These are phyloP conservation scores for Aeschynomene evenia DNA, from an alignment of 306 rosid species.

Conservation along the genomic window DNA sequence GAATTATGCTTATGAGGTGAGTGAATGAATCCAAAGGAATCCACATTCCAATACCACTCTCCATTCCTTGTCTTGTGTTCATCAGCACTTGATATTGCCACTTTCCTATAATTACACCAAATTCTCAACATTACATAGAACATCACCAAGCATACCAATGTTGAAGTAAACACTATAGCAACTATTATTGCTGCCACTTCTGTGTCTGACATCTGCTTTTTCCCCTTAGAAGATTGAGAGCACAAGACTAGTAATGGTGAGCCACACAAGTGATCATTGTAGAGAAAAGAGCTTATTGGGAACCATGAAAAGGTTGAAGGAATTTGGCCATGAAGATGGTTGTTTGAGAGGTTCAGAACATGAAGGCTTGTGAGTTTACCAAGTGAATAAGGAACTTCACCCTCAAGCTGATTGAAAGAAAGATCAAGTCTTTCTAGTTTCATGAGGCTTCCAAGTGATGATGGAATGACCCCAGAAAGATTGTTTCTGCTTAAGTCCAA, in stretches of 20 bases:
- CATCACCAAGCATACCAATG: slow-evolving; percentile 57
- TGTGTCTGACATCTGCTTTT: slow-evolving; percentile 45
- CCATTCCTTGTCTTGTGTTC: slow-evolving; percentile 46
- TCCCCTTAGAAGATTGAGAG: slow-evolving; percentile 36
- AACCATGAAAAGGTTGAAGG: slow-evolving; percentile 60
- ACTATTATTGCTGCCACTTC: slow-evolving; percentile 58
- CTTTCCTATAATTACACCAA: slow-evolving; percentile 75
- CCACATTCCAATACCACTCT: slow-evolving; percentile 68
- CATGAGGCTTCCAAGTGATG: slow-evolving; percentile 61
- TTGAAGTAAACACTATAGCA: slow-evolving; percentile 63
- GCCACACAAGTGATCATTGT: slow-evolving; percentile 60
- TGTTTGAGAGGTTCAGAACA: slow-evolving; percentile 65
- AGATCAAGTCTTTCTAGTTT: slow-evolving; percentile 73
- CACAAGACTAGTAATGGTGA: slow-evolving; percentile 60
- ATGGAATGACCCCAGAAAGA: slow-evolving; percentile 60
- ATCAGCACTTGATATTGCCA: slow-evolving; percentile 52
- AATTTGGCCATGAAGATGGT: slow-evolving; percentile 59
- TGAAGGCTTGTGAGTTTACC: slow-evolving; percentile 71
- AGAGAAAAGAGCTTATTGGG: slow-evolving; percentile 60
- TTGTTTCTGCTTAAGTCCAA: slow-evolving; percentile 58
- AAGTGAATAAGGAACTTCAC: slow-evolving; percentile 58
- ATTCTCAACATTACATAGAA: slow-evolving; percentile 68
- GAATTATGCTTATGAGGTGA: slow-evolving; percentile 49
- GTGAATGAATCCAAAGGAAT: slow-evolving; percentile 36
- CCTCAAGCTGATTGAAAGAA: slow-evolving; percentile 64